Base-by-base conservation (phyloP, 495 filamentous ascomycete species). In the Daldinia decipiens region DNA sequence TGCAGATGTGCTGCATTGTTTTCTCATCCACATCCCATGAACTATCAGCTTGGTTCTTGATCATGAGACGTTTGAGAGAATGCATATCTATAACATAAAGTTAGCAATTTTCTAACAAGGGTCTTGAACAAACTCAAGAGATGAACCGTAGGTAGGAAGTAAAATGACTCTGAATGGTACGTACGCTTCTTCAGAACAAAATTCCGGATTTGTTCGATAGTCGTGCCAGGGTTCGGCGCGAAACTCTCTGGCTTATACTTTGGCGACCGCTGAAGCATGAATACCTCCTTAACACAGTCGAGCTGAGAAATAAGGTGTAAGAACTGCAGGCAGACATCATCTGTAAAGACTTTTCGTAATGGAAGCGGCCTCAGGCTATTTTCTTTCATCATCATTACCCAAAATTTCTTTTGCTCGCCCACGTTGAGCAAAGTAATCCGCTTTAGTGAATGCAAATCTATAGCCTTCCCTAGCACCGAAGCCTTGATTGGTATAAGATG, bases 351-450 rank as follows among this genome's bases (percentile, higher is more conserved):
- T 56, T 83, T 85, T 39, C 81, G 78, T 13, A 91, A 77, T 5
- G 82, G 76, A 34, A 89, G 76, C 0, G 84, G 83, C 5, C 76
- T 71, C 26, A 79, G 57, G 58, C 80, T 82, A 70, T 89, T 87
- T 62, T 87, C 77, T 54, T 81, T 82, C 21, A 78, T 75, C 51
- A 91, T 73, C 17, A 84, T 67, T 12, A 78, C 74, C 88, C 88
- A 91, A 65, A 90, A 83, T 3, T 79, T 76, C 45, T 80, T 82
- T 73, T 91, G 88, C 3, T 82, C 72, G 1, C 88, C 88, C 26
- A 89, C 87, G 57, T 88, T 88, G 50, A 91, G 83, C 8, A 91
- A 78, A 0, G 87, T 88, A 17, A 91, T 71, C 34, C 78, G 79
- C 60, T 79, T 82, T 4, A 91, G 80, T 3, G 75, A 68, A 17